These are phyloP conservation scores for Sclerotinia subarctica DNA, from an alignment of 2,329 filamentous ascomycete species.

Conservation along the genomic window DNA sequence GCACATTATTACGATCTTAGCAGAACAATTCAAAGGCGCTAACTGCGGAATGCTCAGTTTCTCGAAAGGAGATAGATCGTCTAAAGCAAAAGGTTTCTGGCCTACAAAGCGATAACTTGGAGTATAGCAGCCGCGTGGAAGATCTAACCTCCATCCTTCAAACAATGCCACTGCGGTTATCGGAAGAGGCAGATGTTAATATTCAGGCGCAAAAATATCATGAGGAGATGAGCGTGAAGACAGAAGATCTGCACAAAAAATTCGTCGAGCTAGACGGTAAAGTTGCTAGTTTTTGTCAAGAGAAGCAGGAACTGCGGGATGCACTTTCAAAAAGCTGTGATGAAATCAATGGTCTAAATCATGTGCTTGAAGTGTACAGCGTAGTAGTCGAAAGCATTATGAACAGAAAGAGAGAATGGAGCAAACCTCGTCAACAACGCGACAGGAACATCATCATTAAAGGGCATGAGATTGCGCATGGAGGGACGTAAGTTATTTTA, in stretches of 20 bases:
- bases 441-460: not conserved
- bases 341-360: not conserved
- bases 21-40: not conserved
- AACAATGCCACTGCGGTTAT: not conserved
- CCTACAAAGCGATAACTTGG: not conserved
- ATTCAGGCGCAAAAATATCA: too few relatives aligned
- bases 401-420: not conserved
- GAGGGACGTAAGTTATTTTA: not conserved
- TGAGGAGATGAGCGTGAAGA: too few relatives aligned
- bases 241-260: not conserved
- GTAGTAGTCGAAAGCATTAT: conserved; percentile 1
- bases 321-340: not conserved
- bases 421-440: not conserved
- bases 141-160: not conserved
- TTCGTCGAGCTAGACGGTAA: too few relatives aligned
- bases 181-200: not conserved
- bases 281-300: not conserved
- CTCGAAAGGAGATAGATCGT: not conserved
- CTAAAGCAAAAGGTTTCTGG: not conserved
- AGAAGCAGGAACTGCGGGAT: not conserved
- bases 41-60: not conserved
- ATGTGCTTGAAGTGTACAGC: not conserved
- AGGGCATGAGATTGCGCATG: not conserved
- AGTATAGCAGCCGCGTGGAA: too few relatives aligned
- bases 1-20: not conserved